Base-by-base conservation (phyloP, 1,284 basidiomycete genomes). In the Cerioporus squamosus region DNA sequence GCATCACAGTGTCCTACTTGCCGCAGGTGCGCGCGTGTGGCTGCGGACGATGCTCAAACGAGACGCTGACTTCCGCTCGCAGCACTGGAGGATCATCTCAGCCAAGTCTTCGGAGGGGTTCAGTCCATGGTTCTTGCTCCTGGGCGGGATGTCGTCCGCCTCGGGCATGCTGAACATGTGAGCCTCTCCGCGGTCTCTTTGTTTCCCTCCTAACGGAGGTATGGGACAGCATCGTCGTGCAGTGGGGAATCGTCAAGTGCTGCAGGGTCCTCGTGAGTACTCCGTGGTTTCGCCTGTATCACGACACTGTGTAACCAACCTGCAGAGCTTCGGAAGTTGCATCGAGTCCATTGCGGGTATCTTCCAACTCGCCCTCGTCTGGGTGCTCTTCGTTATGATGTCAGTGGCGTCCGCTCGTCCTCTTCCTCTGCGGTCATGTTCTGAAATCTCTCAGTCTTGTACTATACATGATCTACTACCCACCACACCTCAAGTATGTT, bases 391-490 rank as follows among this genome's bases (percentile, higher is more conserved):
- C 75, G 86, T 83, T 15, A 63, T 92, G 59, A 88, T 98, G 95
- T 96, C 64, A 61, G 91, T 81, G 4, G 40, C 20, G 42, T 39
- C 40, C 40, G 1, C 4, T 15, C 9, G 22, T 18, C 50, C 42
- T 42, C 5, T 18, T 51, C 5, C 47, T 18, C 2, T 39, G n/a
- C n/a, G 43, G 8, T n/a, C 15, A 26, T 3, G 29, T 17, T 20
- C 14, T 46, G 31, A 53, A 18, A 67, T 12, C 15, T 14, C 15
- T 14, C 33, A 97, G 95, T 47, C 81, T 97, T 58, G 82, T 95
- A 1, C 84, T 98, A 3, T 99, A 93, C 77, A 90, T 99, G 75
- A 77, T 92, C 45, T 99, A 96, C 81, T 99, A 95, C 70, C 96
- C 96, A 0, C 75, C 81, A 12, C 86, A 93, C 65, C 85, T 90